Evolutionary conservation across 352 stramenopile genomes (phyloP).

Genomic region (Blastocystis sp.): DNA sequence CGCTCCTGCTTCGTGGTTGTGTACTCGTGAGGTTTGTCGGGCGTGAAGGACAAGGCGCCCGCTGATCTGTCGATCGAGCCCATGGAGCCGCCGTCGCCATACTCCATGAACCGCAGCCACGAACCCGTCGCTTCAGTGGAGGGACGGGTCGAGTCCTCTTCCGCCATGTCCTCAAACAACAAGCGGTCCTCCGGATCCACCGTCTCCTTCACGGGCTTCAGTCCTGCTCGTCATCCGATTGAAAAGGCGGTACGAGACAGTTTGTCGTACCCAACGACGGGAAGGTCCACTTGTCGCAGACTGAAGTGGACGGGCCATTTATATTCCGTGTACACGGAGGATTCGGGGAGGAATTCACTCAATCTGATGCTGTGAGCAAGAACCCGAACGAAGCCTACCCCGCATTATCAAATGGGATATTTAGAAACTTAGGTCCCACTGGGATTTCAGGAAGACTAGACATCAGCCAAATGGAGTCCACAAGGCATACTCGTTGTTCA

Average conservation of each 20-base stretch:
- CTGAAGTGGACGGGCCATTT: conserved; percentile 56
- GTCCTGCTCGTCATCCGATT: neutral
- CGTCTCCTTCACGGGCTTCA: neutral
- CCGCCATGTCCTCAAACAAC: conserved; percentile 29
- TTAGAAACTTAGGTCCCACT: conserved; percentile 39
- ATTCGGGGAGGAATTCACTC: neutral
- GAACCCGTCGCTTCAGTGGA: neutral
- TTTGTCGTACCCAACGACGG: conserved; percentile 58
- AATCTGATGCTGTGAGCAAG: neutral
- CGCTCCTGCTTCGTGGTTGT: conserved; percentile 3
- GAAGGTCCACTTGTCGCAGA: conserved; percentile 38
- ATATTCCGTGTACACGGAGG: conserved; percentile 29
- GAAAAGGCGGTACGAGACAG: conserved; percentile 24
- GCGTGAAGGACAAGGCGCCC: neutral
- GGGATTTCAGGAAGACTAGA: conserved; percentile 48
- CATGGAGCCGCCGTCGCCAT: neutral
- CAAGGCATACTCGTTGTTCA: conserved; percentile 23
- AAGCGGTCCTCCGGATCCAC: conserved; percentile 6
- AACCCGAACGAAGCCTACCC: neutral
- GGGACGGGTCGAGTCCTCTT: neutral
- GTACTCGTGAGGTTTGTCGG: neutral
- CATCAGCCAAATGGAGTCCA: neutral
- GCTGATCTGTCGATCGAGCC: neutral
- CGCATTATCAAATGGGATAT: conserved; percentile 51
- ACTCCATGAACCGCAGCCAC: conserved; percentile 58